A percentile compares a stretch with the other conserved stretches of the same genome.
Evolutionary conservation across 2,329 filamentous ascomycete species (phyloP).

Genomic region (Colletotrichum sojae): DNA sequence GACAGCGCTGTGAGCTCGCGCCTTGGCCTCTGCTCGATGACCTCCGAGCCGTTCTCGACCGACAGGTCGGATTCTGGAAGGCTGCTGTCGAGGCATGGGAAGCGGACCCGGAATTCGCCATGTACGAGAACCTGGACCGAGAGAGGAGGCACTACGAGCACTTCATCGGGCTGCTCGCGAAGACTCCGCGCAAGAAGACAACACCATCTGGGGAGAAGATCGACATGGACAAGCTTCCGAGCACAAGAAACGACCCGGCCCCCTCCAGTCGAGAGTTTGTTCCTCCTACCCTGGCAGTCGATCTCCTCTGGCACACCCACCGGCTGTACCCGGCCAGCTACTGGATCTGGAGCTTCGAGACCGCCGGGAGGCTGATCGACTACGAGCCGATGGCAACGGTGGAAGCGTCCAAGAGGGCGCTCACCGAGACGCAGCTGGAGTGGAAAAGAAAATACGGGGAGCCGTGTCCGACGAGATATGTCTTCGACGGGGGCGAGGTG

Average conservation of each 20-base stretch:
- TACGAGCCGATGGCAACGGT: conserved; percentile 8
- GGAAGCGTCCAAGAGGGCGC: neutral
- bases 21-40: conserved; percentile 32
- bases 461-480: neutral
- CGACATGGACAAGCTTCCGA: conserved; percentile 26
- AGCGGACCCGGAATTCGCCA: conserved; percentile 15
- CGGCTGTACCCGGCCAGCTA: conserved; percentile 38
- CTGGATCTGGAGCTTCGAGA: conserved; percentile 32
- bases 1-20: conserved; percentile 31
- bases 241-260: neutral
- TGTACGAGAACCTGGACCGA: neutral
- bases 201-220: neutral
- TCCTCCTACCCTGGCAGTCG: conserved; percentile 29
- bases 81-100: conserved; percentile 4
- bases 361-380: conserved; percentile 31
- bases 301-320: conserved; percentile 40
- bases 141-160: conserved; percentile 21
- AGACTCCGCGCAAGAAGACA: conserved; percentile 1
- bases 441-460: conserved; percentile 24
- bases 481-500: conserved; percentile 7
- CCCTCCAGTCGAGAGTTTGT: conserved; percentile 7
- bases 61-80: conserved; percentile 39
- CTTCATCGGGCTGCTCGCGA: conserved; percentile 30
- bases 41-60: conserved; percentile 25
- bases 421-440: conserved; percentile 8